Evolutionary conservation across 2,329 filamentous ascomycete genomes (phyloP).

Genomic region (Arthrobotrys iridis): DNA sequence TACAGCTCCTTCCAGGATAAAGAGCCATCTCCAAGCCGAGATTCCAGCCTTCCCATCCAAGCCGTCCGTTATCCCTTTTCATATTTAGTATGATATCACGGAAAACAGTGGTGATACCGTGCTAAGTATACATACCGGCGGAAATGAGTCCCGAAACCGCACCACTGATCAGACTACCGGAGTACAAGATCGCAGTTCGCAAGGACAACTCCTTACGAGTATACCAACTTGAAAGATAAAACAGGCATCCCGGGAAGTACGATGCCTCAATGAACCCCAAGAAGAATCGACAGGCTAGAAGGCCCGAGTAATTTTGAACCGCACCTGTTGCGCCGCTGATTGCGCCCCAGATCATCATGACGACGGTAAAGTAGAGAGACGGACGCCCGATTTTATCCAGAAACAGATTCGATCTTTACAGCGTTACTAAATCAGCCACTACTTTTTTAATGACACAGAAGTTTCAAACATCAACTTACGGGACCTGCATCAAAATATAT

Average conservation of each 20-base stretch:
- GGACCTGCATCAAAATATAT: conserved; percentile 61
- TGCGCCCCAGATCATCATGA: conserved; percentile 71
- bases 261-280: conserved; percentile 73
- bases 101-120: too few relatives aligned
- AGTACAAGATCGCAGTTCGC: conserved; percentile 74
- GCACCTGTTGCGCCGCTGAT: conserved; percentile 70
- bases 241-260: conserved; percentile 71
- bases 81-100: too few relatives aligned
- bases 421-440: background rate
- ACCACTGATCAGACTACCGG: conserved; percentile 74
- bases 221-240: conserved; percentile 72
- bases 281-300: conserved; percentile 69
- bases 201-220: conserved; percentile 74
- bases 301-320: conserved; percentile 66
- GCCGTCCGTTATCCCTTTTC: conserved; percentile 72
- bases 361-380: conserved; percentile 66
- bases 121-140: too few relatives aligned
- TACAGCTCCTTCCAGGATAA: conserved; percentile 75
- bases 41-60: conserved; percentile 70
- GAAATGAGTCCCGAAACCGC: conserved; percentile 76
- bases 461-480: conserved; percentile 9
- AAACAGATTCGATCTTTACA: conserved; percentile 63
- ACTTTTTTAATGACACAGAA: background rate
- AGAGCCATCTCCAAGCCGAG: conserved; percentile 73
- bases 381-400: conserved; percentile 67